Conservation (phyloP, 306 rosid genomes). For the Gynostemma pentaphyllum region DNA sequence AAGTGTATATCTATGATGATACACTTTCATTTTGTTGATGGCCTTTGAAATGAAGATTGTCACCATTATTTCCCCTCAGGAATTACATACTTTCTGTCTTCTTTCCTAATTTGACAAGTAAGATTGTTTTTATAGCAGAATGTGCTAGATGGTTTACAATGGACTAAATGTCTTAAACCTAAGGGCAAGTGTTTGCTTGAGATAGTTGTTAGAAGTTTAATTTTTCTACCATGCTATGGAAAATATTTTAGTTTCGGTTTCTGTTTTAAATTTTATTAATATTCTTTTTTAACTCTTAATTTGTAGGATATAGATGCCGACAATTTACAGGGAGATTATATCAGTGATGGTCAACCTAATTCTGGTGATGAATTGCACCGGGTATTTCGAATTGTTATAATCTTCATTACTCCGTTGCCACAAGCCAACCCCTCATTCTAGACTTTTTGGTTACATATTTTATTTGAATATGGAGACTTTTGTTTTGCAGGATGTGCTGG, state of each 20-base stretch:
- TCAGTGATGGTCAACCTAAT: constrained; percentile 11
- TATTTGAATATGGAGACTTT: constrained; percentile 5
- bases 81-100: not conserved
- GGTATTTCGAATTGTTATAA: not conserved
- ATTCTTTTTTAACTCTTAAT: constrained; percentile 4
- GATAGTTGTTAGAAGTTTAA: not conserved
- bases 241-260: not conserved
- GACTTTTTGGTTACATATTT: not conserved
- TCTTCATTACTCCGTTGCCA: not conserved
- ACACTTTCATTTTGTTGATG: not conserved
- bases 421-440: not conserved
- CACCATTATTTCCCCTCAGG: not conserved
- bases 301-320: not conserved
- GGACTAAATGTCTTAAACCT: not conserved
- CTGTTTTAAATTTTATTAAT: not conserved
- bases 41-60: not conserved
- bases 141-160: not conserved
- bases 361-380: constrained; percentile 2
- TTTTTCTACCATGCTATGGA: not conserved
- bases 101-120: not conserved
- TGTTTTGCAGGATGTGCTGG: constrained; percentile 51
- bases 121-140: not conserved
- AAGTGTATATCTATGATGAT: not conserved
- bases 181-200: not conserved
- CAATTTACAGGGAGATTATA: constrained; percentile 1